Evolutionary conservation across 2,329 filamentous ascomycete species (phyloP), one percentile per base, ranked within the genome.

Genomic region (Aspergillus floridensis): DNA sequence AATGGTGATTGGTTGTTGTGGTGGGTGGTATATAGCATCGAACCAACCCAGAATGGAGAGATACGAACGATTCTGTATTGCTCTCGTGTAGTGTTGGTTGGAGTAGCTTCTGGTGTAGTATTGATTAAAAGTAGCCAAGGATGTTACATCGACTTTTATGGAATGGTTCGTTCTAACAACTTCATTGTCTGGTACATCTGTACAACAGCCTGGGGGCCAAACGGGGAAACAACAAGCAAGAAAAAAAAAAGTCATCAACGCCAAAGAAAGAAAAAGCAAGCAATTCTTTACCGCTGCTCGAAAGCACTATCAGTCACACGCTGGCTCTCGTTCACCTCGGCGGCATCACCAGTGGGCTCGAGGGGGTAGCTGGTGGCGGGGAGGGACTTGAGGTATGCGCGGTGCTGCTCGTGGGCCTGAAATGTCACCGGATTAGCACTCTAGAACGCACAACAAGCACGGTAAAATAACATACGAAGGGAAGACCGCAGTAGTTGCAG

Each of bases 401-500:
- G 86, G 83, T 97, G 87, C 72, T 96, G 89, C 77, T 96, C 92
- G 74, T 97, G 87, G 63, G 93, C 93, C 93, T 98, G 63, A 46
- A 47, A 44, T 19, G 49, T 21, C 16, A n/a, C 53, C 29, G 19
- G 52, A 48, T 57, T 29, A 53, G 8, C 24, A 55, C 16, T 21
- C 14, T 7, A 22, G n/a, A 5, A 54, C 8, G 32, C 12, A 29
- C 26, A 29, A 8, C 26, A 29, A 29, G 26, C 26, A 29, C 3
- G 26, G 26, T 8, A 29, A 29, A 6, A 5, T n/a, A 61, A 81
- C 93, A 74, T 84, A 98, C 95, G 75, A 88, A 99, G 69, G 95
- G 95, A 66, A 95, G 76, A 56, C 95, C 95, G 75, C 95, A 99
- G 82, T 99, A 99, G 72, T 85, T 88, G 83, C 95, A 99, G 58